These are phyloP conservation scores for Acanthochlamys bracteata DNA, from an alignment of 106 monocot genomes.

Conservation along the genomic window DNA sequence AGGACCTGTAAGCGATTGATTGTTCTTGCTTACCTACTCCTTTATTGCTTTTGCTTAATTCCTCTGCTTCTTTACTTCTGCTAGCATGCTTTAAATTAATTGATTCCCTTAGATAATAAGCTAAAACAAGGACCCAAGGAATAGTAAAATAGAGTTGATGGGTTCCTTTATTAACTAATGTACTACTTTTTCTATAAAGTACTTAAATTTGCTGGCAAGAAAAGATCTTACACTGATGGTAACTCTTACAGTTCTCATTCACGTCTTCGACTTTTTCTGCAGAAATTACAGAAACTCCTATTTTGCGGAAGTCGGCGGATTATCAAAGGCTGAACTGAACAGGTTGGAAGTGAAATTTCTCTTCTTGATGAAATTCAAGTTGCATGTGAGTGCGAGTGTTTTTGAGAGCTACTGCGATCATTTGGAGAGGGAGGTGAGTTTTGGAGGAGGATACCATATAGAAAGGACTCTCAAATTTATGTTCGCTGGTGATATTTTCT, in stretches of 20 bases:
- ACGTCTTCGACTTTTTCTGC: too few relatives aligned
- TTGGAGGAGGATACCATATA: slow-evolving; percentile 71
- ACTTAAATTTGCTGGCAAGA: too few relatives aligned
- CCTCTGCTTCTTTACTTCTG: too few relatives aligned
- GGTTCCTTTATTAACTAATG: too few relatives aligned
- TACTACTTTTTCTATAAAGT: too few relatives aligned
- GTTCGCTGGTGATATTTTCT: slow-evolving; percentile 26
- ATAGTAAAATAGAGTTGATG: too few relatives aligned
- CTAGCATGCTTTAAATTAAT: too few relatives aligned
- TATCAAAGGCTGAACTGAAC: slow-evolving; percentile 49
- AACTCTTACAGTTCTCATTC: too few relatives aligned
- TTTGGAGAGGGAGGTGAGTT: slow-evolving; percentile 77
- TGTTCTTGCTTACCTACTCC: neutral
- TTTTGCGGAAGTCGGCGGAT: slow-evolving; percentile 63
- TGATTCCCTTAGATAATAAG: too few relatives aligned
- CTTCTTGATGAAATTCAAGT: slow-evolving; percentile 63
- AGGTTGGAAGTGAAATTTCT: slow-evolving; percentile 64
- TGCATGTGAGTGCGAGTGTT: slow-evolving; percentile 61
- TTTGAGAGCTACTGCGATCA: slow-evolving; percentile 78
- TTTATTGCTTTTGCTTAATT: neutral
- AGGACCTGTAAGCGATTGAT: slow-evolving; percentile 46
- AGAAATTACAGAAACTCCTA: slow-evolving; percentile 63
- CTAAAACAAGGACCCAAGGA: too few relatives aligned
- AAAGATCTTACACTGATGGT: too few relatives aligned
- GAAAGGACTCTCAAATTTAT: slow-evolving; percentile 47